Base-by-base conservation (phyloP, 805 yeast species). In the Suhomyces prunicola region DNA sequence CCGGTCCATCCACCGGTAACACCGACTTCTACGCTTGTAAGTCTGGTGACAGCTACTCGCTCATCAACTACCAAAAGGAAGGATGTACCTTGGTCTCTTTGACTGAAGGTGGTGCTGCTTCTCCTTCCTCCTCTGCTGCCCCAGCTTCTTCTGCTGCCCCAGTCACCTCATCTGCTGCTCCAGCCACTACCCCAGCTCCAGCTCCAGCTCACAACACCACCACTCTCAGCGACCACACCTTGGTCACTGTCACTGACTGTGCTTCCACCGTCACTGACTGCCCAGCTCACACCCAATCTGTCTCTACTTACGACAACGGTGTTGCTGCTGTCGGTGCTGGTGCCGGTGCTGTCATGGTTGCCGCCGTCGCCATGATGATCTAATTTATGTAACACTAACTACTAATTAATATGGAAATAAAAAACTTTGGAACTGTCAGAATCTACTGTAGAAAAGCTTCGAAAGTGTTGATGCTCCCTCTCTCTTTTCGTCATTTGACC, bases 11-110 rank as follows among this genome's bases (percentile, higher is more conserved):
- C 35, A 24, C 42, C 17, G 60, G 55, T 54, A 51, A 54, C 27
- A 51, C 60, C 26, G 50, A 51, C 40, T 70, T 65, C 58, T 68
- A 51, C 54, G 67, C 68, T 42, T 69, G 73, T 58, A 54, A 60
- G 17, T 54, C 57, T 26, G 64, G 47, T 31, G 36, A 47, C 7
- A 57, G 59, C 44, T 60, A 59, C 56, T 51, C 46, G 53, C 19
- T 65, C 36, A 46, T 50, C 36, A 12, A 26, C 46, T 55, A 8
- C 57, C 17, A 48, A 40, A 49, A 56, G 35, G 54, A 31, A 35
- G 58, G 65, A 60, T 60, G 71, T 58, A 51, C 54, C 57, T 15
- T 56, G 58, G 36, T 61, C 44, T 53, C 61, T 64, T 51, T 60
- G 62, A 6, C 58, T 53, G 49, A 63, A 57, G 47, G 39, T 57